Base-by-base conservation (phyloP, 495 filamentous ascomycete species). In the Xylaria scruposa region DNA sequence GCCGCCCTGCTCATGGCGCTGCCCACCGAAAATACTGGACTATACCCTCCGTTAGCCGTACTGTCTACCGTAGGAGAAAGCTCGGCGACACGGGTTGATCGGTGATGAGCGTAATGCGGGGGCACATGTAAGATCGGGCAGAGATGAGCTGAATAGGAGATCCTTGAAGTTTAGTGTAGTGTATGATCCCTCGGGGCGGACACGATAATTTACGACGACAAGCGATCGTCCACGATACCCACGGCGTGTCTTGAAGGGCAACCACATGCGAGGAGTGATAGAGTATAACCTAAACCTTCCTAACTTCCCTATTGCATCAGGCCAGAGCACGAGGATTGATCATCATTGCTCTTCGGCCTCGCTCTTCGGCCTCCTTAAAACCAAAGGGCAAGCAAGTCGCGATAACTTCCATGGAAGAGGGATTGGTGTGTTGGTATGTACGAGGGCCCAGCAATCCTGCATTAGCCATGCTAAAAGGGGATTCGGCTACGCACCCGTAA, bases 21-120 rank as follows among this genome's bases (percentile, higher is more conserved):
- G 51, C 21, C 53, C 46, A 19, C 70, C 70, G 70, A 68, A 72
- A 72, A 67, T 68, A 67, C 63, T 60, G 64, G 70, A 64, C 29
- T 64, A 19, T 51, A 24, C 64, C 15, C 24, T 54, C 70, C 70
- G 47, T 58, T 19, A 71, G n/a, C 62, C 62, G 70, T 71, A 60
- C 62, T 66, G 31, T 67, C 61, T 59, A 49, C 70, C 49, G 53
- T 24, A 66, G 51, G 46, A 60, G 53, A 53, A 67, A 71, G 51
- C 40, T 62, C 60, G 60, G 69, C 56, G 49, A 58, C 69, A 51
- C 70, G 62, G 51, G 15, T 24, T 54, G n/a, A 19, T 68, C 56
- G 67, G 67, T 61, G 24, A 38, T 69, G 54, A 61, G 56, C 58
- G 33, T 29, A 21, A 24, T 40, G 47, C 65, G 31, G 51, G 51